A percentile compares a stretch with the other conserved stretches of the same genome.
Evolutionary conservation across 257 asterid genomes (phyloP).

Genomic region (Lavandula angustifolia): DNA sequence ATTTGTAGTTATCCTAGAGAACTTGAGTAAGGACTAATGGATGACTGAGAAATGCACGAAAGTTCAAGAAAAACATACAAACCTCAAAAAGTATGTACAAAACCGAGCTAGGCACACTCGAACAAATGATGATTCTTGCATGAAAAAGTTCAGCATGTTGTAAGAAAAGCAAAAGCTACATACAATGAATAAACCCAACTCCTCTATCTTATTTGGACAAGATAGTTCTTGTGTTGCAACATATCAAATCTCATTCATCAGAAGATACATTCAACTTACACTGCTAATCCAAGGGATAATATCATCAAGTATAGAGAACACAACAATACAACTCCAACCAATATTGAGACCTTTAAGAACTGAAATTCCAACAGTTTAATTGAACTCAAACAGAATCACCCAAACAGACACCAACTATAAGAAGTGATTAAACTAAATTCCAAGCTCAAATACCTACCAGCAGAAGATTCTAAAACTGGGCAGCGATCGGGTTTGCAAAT

Average conservation of each 20-base stretch:
- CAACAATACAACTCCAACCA: conserved; percentile 6
- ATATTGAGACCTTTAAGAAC: background rate
- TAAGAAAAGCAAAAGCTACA: background rate
- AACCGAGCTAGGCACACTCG: background rate
- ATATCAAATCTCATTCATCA: background rate
- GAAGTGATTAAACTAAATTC: background rate
- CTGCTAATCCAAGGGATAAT: background rate
- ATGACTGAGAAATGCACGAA: background rate
- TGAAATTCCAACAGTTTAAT: background rate
- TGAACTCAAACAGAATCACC: background rate
- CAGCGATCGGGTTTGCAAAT: background rate
- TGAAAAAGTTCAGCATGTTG: conserved; percentile 13
- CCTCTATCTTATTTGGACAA: background rate
- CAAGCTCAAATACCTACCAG: conserved; percentile 9
- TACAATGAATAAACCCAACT: background rate
- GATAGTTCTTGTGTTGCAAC: background rate
- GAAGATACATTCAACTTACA: conserved; percentile 1
- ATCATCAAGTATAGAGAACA: background rate
- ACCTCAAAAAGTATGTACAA: conserved; percentile 7
- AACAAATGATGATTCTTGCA: no score
- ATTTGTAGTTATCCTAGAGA: background rate
- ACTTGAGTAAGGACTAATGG: background rate
- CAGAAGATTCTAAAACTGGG: background rate
- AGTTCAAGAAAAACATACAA: background rate
- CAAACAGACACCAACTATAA: conserved; percentile 10